Evolutionary conservation across 78 protist species (phyloP).

Genomic region (Cyanophora paradoxa): DNA sequence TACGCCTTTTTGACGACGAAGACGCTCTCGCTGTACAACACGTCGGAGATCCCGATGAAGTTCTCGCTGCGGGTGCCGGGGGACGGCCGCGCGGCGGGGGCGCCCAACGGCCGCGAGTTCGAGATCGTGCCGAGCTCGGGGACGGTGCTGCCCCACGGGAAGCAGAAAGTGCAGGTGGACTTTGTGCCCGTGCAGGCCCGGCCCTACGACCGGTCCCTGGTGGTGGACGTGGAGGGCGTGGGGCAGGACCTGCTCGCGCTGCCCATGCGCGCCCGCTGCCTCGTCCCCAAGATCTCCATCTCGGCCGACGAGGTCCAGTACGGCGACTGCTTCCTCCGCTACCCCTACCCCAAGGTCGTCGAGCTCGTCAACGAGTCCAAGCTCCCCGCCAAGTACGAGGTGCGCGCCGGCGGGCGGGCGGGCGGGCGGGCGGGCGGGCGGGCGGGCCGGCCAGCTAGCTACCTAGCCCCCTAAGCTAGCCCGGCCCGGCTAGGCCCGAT

Average conservation of each 20-base stretch:
- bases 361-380: slow-evolving; percentile 32
- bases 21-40: slow-evolving; percentile 27
- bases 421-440: too few species aligned
- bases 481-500: too few species aligned
- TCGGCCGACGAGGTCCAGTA: slow-evolving; percentile 17
- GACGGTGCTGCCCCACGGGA: slow-evolving; percentile 31
- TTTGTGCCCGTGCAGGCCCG: slow-evolving; percentile 10
- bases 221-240: slow-evolving; percentile 52
- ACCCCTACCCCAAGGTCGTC: slow-evolving; percentile 34
- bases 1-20: slow-evolving; percentile 12
- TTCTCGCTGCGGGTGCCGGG: slow-evolving; percentile 38
- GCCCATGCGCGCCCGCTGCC: slow-evolving; percentile 37
- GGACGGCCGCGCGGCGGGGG: not conserved
- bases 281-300: slow-evolving; percentile 39
- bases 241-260: slow-evolving; percentile 35
- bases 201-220: slow-evolving; percentile 8
- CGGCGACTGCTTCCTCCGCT: slow-evolving; percentile 39
- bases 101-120: slow-evolving; percentile 20
- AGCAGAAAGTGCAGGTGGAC: slow-evolving; percentile 40
- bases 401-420: too few species aligned
- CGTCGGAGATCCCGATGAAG: slow-evolving; percentile 57
- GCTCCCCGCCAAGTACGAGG: slow-evolving; percentile 55
- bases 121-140: slow-evolving; percentile 33
- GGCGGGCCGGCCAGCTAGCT: too few species aligned
- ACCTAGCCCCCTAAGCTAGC: not conserved